phyloP scores from a whole-genome alignment of 495 filamentous ascomycete species.

The Mycothermus thermophilus region DNA sequence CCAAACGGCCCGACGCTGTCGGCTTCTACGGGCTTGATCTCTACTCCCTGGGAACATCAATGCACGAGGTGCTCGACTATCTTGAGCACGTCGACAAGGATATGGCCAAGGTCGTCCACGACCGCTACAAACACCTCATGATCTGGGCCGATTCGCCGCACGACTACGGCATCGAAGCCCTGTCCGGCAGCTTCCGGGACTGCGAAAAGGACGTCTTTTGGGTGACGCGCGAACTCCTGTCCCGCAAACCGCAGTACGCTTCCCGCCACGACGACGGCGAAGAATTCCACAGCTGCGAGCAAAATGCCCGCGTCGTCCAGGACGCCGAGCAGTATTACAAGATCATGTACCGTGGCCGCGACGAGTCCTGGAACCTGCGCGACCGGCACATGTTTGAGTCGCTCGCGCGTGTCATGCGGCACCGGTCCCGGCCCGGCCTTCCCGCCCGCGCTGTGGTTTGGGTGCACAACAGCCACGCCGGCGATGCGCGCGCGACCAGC shows the following conservation, averaged over 20 bases:
- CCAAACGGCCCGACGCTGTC: conserved; percentile 17
- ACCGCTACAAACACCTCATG: conserved; percentile 34
- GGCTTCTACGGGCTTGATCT: conserved; percentile 45
- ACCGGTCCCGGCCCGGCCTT: conserved; percentile 19
- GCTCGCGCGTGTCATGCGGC: conserved; percentile 31
- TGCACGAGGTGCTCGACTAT: conserved; percentile 39
- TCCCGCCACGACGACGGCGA: conserved; percentile 27
- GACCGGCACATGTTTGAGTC: conserved; percentile 48
- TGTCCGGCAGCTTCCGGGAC: conserved; percentile 29
- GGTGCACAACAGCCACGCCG: conserved; percentile 48
- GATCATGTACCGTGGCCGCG: conserved; percentile 43
- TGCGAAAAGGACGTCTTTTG: conserved; percentile 37
- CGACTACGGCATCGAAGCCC: conserved; percentile 35
- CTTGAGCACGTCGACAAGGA: conserved; percentile 35
- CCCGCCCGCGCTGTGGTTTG: conserved; percentile 41
- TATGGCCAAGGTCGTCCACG: conserved; percentile 32
- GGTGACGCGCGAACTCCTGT: conserved; percentile 34
- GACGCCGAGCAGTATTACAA: conserved; percentile 47
- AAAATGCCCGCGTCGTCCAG: conserved; percentile 42
- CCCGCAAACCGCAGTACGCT: conserved; percentile 33
- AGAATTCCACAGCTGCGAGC: conserved; percentile 39
- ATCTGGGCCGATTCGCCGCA: conserved; percentile 41
- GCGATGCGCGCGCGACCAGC: conserved; percentile 43
- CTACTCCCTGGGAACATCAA: conserved; percentile 40
- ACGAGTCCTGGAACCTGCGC: conserved; percentile 43